These are phyloP conservation scores for Melanogaster broomeanus DNA, from an alignment of 768 basidiomycete species.

Conservation along the genomic window DNA sequence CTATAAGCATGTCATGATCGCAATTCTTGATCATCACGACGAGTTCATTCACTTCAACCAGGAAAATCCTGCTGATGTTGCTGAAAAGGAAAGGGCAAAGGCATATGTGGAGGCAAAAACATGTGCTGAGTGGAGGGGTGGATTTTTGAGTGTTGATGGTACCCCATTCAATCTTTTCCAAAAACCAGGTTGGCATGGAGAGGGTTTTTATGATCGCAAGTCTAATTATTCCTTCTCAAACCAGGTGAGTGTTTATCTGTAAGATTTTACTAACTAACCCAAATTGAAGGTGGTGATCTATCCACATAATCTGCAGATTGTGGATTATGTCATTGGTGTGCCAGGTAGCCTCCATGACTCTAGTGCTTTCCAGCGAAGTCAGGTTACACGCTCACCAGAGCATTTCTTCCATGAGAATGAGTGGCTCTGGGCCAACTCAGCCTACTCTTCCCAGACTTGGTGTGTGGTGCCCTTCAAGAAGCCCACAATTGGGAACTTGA, in stretches of 20 bases:
- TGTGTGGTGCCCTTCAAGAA: constrained; percentile 27
- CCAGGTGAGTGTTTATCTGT: constrained; percentile 11
- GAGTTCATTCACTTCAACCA: constrained; percentile 2
- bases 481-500: constrained; percentile 12
- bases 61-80: neutral
- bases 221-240: constrained; percentile 17
- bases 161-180: constrained; percentile 18
- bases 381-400: neutral
- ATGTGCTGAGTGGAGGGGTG: constrained; percentile 1
- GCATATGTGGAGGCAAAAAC: neutral
- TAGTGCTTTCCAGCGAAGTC: neutral
- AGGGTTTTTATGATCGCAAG: constrained; percentile 19
- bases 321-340: constrained; percentile 11
- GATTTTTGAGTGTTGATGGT: too few species aligned
- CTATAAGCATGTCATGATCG: constrained; percentile 13
- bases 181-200: constrained; percentile 9
- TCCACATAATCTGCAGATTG: constrained; percentile 10
- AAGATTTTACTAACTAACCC: neutral
- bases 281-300: constrained; percentile 4
- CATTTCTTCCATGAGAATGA: constrained; percentile 5
- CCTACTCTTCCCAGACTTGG: constrained; percentile 13
- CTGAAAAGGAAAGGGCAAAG: constrained; percentile 3
- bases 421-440: constrained; percentile 15
- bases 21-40: constrained; percentile 14
- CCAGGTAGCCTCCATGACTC: constrained; percentile 13